Evolutionary conservation across 129 eudicot genomes (phyloP).

Genomic region (Mikania micrantha): DNA sequence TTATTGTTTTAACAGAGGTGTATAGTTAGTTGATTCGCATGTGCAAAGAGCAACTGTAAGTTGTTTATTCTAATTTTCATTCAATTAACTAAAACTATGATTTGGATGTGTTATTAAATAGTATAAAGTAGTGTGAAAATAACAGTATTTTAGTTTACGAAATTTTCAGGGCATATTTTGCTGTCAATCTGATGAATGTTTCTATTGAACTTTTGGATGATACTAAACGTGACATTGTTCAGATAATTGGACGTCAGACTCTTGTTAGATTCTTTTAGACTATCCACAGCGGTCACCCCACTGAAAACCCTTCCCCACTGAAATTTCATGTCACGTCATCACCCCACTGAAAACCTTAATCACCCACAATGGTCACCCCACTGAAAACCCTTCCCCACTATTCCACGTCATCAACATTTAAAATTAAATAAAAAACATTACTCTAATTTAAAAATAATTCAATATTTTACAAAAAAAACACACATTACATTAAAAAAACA

Average conservation of each 20-base stretch:
- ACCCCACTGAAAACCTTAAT: no score
- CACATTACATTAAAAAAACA: no score
- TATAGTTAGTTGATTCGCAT: slow-evolving; percentile 74
- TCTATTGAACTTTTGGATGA: slow-evolving; percentile 71
- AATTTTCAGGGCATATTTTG: slow-evolving; percentile 77
- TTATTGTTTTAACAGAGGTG: slow-evolving; percentile 53
- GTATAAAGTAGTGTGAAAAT: background rate
- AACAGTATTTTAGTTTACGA: slow-evolving; percentile 1
- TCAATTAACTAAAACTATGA: background rate
- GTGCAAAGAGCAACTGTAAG: slow-evolving; percentile 89
- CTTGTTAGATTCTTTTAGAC: slow-evolving; percentile 69
- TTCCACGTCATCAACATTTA: no score
- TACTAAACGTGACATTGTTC: slow-evolving; percentile 53
- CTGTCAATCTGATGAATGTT: slow-evolving; percentile 70
- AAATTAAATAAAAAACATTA: no score
- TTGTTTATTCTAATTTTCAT: slow-evolving; percentile 5
- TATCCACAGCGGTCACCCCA: no score
- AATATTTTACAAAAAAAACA: no score
- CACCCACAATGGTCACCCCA: no score
- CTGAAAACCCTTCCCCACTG: no score
- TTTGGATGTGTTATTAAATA: background rate
- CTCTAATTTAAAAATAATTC: no score
- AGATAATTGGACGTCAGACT: slow-evolving; percentile 81
- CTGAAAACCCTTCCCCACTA: no score
- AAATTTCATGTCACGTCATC: no score